Conservation (phyloP, 306 rosid species). For the Sicyos edulis region DNA sequence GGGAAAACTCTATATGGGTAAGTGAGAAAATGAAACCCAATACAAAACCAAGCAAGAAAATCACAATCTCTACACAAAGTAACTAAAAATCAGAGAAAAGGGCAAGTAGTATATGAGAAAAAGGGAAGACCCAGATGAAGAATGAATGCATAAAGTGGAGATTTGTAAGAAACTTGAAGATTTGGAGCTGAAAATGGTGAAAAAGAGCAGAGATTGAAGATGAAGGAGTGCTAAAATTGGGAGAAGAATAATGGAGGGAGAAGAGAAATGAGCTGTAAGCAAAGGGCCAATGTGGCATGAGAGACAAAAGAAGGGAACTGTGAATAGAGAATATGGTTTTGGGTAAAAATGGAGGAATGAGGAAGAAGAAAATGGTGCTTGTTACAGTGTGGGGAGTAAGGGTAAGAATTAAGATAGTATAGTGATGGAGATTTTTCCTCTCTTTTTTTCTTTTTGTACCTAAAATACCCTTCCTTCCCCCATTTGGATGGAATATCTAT, state of each 20-base stretch:
- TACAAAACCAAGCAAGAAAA: not conserved
- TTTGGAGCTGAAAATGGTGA: not conserved
- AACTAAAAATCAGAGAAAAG: not conserved
- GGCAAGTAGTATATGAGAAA: not conserved
- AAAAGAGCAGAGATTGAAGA: not conserved
- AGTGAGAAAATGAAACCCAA: conserved; percentile 3
- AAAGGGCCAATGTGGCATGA: conserved; percentile 26
- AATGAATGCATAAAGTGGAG: conserved; percentile 11
- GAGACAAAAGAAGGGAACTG: conserved; percentile 37
- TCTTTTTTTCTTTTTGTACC: not conserved
- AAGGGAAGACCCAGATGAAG: not conserved
- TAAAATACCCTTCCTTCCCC: conserved; percentile 4
- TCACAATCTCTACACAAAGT: conserved; percentile 3
- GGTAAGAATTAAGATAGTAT: too few species aligned
- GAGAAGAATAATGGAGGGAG: not conserved
- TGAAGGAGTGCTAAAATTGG: conserved; percentile 20
- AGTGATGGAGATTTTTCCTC: conserved; percentile 6
- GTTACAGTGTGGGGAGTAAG: not conserved
- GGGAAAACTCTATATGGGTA: not conserved
- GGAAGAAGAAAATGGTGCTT: not conserved
- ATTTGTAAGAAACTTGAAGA: not conserved
- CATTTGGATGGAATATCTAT: not conserved
- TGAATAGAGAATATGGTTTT: conserved; percentile 37
- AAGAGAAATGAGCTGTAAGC: conserved; percentile 1
- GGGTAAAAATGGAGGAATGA: not conserved